Evolutionary conservation across 2,329 filamentous ascomycete genomes (phyloP).

Genomic region (Westerdykella aurantiaca): DNA sequence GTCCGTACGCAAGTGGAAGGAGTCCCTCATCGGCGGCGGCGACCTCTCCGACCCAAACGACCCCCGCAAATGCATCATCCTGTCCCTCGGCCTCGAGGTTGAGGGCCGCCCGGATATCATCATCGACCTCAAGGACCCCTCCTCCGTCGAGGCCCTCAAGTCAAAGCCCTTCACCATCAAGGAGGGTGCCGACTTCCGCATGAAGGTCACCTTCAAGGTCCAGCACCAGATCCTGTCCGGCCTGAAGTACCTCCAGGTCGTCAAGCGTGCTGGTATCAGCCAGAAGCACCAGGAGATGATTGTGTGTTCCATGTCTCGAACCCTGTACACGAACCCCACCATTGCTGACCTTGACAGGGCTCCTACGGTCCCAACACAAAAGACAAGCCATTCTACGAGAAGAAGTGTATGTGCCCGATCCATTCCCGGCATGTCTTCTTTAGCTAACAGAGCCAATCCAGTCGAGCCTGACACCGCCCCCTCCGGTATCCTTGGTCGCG

Average conservation of each 20-base stretch:
- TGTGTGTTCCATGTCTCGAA: slow-evolving; percentile 50
- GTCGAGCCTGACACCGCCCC: slow-evolving; percentile 91
- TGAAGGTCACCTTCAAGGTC: slow-evolving; percentile 91
- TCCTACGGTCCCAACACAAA: slow-evolving; percentile 92
- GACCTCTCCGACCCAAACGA: slow-evolving; percentile 57
- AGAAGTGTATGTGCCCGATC: slow-evolving; percentile 66
- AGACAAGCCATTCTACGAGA: slow-evolving; percentile 76
- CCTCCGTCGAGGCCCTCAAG: slow-evolving; percentile 72
- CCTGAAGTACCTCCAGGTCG: slow-evolving; percentile 89
- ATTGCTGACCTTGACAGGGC: slow-evolving; percentile 52
- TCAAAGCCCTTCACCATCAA: slow-evolving; percentile 96
- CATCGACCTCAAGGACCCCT: slow-evolving; percentile 74
- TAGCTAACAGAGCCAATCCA: slow-evolving; percentile 31
- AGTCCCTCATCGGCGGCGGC: slow-evolving; percentile 67
- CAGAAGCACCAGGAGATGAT: slow-evolving; percentile 99
- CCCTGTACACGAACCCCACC: slow-evolving; percentile 3
- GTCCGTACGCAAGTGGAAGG: slow-evolving; percentile 94
- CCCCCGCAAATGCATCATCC: slow-evolving; percentile 86
- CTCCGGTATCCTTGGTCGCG: slow-evolving; percentile 81
- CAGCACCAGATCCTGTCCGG: slow-evolving; percentile 95
- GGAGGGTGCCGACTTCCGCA: slow-evolving; percentile 88
- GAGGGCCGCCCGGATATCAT: slow-evolving; percentile 77
- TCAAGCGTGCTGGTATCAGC: slow-evolving; percentile 81
- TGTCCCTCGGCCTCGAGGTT: slow-evolving; percentile 81
- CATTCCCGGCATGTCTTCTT: slow-evolving; percentile 9